Base-by-base conservation (phyloP, 495 filamentous ascomycete genomes). In the Podospora sp. region DNA sequence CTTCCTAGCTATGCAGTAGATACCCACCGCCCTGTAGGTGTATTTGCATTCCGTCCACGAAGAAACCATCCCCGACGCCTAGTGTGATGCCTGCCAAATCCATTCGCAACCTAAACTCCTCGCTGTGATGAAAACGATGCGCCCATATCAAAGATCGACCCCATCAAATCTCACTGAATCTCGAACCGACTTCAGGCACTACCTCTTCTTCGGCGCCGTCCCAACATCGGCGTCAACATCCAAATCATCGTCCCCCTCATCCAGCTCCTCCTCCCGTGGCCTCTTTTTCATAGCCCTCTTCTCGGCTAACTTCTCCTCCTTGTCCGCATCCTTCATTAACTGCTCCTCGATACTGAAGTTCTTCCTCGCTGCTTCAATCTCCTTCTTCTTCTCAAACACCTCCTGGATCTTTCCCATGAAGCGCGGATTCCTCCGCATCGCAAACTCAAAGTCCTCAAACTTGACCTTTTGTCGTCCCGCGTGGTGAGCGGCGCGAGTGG, bases 401-500 rank as follows among this genome's bases (percentile, higher is more conserved):
- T 96, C 93, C 81, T 92, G 87, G 64, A 97, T 91, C 79, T 95
- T 89, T 24, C 95, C 95, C 56, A 97, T 85, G 76, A 95, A 93
- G 70, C 85, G 81, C 24, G 91, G 88, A 72, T 97, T 95, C 36
- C 89, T 86, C 35, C 96, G 87, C 62, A 97, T 86, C 33, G 91
- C 91, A 73, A 95, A 98, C 73, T 94, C 91, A 82, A 98, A 96
- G 76, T 99, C 95, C 69, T 99, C 95, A 65, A 97, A 91, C 74
- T 99, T 99, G 80, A 97, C 91, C 80, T 99, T 99, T 72, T 94
- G 91, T 7, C 95, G 88, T 3, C 92, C 88, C 2, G 90, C 87
- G 76, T 95, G 88, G 72, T 89, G 87, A 0, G 95, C 95, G 69
- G 88, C 88, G 24, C 90, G 86, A 26, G 91, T 89, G 6, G 95